Evolutionary conservation across 805 yeast genomes (phyloP), one percentile per base, ranked within the genome.

Genomic region (Kluyveromyces wickerhamii): DNA sequence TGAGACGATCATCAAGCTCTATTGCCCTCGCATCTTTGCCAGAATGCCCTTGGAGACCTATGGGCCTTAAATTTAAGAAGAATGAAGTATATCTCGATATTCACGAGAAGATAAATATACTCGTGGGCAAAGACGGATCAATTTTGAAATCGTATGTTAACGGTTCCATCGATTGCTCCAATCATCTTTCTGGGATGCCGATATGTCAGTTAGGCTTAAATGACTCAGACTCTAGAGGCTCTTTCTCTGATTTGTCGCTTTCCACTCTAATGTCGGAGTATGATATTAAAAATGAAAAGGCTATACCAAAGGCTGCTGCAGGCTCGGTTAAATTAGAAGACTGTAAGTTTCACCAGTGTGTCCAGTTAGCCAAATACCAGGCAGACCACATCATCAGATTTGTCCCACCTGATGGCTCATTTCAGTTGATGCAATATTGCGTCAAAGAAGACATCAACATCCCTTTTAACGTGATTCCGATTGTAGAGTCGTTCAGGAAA

Each of bases 321-420:
- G 72, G 72, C 2, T 60, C 68, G 22, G 82, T 77, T 4, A 49
- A 67, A 0, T 60, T 87, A 8, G 84, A 80, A 45, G 94, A 86
- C 54, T 77, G 83, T 47, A 84, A 80, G 43, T 81, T 86, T 59
- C 95, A 86, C 57, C 89, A 84, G 48, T 83, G 95, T 57, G 95
- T 86, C 17, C 75, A 79, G 41, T 63, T 85, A 37, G 72, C 73
- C 38, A 71, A 73, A 45, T 84, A 79, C 55, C 86, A 82, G 41
- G 52, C 66, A 14, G 77, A 79, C 17, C 63, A 81, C 26, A 61
- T 72, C 16, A 79, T 87, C 38, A 73, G 70, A 29, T 86, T 87
- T 44, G 65, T 77, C 9, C 95, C 95, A 2, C 95, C 95, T 2
- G 95, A 86, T 59, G 94, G 94, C 1, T 74, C 76, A 34, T 83